Conservation (phyloP, 257 asterid genomes). For the Ilex aquifolium region DNA sequence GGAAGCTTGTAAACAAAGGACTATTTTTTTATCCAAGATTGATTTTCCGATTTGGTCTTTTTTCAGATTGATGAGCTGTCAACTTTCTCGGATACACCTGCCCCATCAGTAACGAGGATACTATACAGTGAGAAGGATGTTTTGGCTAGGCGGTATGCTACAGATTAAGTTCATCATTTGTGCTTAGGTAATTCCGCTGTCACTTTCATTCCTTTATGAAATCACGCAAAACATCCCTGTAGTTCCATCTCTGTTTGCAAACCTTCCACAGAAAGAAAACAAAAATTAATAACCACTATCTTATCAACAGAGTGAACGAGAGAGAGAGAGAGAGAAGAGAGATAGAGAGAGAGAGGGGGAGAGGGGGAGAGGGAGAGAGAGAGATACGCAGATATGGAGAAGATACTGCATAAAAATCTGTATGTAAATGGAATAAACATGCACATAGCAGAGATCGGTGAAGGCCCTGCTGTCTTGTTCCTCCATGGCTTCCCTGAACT, state of each 20-base stretch:
- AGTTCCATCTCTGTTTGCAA: too few relatives aligned
- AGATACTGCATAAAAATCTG: neutral
- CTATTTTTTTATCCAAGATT: neutral
- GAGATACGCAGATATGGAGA: neutral
- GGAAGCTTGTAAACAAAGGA: too few relatives aligned
- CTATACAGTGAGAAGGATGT: slow-evolving; percentile 91
- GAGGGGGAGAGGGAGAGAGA: too few relatives aligned
- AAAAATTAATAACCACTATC: too few relatives aligned
- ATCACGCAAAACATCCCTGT: too few relatives aligned
- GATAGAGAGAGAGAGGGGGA: too few relatives aligned
- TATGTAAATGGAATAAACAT: neutral
- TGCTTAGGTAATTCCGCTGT: neutral
- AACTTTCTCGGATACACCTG: slow-evolving; percentile 75
- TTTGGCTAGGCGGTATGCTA: slow-evolving; percentile 59
- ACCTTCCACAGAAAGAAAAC: too few relatives aligned
- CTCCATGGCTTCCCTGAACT: slow-evolving; percentile 5
- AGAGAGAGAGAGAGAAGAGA: too few relatives aligned
- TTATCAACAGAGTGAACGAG: too few relatives aligned
- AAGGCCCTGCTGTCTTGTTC: neutral
- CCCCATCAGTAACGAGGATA: slow-evolving; percentile 86
- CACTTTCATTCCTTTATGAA: too few relatives aligned
- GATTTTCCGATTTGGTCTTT: neutral
- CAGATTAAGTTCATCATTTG: neutral
- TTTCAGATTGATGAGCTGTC: slow-evolving; percentile 82
- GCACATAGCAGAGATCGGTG: slow-evolving; percentile 2